A percentile compares a stretch with the other conserved stretches of the same genome.
These are phyloP conservation scores for Russula olivacea DNA, from an alignment of 768 basidiomycete species.

Conservation along the genomic window DNA sequence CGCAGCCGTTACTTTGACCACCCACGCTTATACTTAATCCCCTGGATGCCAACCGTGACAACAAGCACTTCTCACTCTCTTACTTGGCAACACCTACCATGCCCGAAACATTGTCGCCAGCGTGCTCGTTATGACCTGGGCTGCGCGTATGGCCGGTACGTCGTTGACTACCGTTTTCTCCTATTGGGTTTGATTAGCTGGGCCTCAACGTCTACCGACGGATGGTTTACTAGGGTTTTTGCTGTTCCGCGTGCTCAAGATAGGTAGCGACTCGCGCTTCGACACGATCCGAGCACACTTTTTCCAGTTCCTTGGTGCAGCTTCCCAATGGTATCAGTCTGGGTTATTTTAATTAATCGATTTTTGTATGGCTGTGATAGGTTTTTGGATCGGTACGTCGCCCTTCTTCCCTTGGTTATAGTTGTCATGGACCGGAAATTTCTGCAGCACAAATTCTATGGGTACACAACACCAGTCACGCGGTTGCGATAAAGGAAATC, in stretches of 20 bases:
- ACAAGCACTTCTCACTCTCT: slow-evolving; percentile 53
- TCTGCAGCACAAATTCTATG: slow-evolving; percentile 1
- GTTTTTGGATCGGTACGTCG: slow-evolving; percentile 8
- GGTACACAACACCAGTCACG: background rate
- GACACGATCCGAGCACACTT: slow-evolving; percentile 62
- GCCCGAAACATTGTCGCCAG: slow-evolving; percentile 52
- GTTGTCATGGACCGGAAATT: background rate
- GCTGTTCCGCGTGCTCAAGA: slow-evolving; percentile 63
- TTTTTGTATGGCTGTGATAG: background rate
- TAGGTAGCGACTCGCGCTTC: slow-evolving; percentile 59
- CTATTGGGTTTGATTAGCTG: background rate
- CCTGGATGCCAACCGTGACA: no score
- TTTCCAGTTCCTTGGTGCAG: slow-evolving; percentile 49
- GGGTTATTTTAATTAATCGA: background rate
- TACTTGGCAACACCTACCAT: slow-evolving; percentile 55
- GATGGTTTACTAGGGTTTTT: slow-evolving; percentile 43
- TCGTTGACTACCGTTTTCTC: background rate
- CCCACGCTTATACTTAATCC: no score
- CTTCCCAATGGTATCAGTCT: background rate
- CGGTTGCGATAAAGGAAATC: background rate
- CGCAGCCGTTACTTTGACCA: no score
- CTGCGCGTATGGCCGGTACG: slow-evolving; percentile 48
- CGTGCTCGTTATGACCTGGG: slow-evolving; percentile 64
- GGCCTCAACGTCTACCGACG: no score
- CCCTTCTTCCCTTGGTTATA: background rate